Conservation (phyloP, 106 monocot species). For the Dendrobium huoshanense region DNA sequence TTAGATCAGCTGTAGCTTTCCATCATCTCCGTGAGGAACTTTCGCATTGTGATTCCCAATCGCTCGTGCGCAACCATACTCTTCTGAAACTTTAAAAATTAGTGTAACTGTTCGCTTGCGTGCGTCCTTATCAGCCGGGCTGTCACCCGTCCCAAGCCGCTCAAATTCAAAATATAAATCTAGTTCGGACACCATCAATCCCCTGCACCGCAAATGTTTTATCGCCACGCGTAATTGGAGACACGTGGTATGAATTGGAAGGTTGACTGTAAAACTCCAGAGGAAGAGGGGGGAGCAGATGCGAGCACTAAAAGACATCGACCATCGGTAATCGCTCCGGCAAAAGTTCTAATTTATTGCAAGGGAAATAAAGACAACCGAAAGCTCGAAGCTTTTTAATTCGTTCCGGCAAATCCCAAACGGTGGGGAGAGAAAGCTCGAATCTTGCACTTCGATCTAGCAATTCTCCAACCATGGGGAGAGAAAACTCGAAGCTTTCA, state of each 20-base stretch:
- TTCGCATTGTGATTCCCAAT: no score
- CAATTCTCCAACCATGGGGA: not conserved
- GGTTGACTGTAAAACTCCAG: not conserved
- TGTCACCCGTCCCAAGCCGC: not conserved
- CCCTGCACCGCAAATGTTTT: not conserved
- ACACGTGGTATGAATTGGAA: not conserved
- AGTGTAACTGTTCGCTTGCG: not conserved
- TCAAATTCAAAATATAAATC: not conserved
- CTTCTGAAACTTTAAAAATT: not conserved
- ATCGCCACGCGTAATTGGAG: not conserved
- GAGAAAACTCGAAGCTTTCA: not conserved
- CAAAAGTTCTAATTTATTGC: not conserved
- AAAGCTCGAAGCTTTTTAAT: no score
- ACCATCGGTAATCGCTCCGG: not conserved
- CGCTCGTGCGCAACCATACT: not conserved
- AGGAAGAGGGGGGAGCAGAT: not conserved
- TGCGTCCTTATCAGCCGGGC: not conserved
- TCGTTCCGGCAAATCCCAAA: no score
- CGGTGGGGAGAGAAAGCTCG: not conserved
- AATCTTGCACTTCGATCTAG: no score
- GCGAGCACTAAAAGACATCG: not conserved
- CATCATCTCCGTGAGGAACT: no score
- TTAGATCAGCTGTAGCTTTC: no score
- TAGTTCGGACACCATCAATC: not conserved
- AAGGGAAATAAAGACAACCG: no score